These are phyloP conservation scores for Aegle marmelos DNA, from an alignment of 345 rosid species.

Conservation along the genomic window DNA sequence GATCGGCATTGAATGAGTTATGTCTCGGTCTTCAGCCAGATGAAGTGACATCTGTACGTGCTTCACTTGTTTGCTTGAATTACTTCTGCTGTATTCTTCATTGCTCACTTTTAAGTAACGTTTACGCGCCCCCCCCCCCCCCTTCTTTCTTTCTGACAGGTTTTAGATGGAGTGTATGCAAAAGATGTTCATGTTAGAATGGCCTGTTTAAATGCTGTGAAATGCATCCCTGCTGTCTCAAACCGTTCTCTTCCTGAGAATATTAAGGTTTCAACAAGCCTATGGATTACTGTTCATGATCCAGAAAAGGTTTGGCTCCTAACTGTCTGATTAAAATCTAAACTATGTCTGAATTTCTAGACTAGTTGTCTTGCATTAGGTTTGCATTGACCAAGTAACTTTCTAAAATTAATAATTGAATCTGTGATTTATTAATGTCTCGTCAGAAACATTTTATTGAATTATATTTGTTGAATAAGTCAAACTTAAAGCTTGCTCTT, in stretches of 20 bases:
- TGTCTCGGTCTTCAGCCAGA: conserved; percentile 88
- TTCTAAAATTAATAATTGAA: background rate
- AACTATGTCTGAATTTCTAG: background rate
- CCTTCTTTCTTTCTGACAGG: too few relatives aligned
- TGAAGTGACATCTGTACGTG: conserved; percentile 77
- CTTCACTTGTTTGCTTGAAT: conserved; percentile 4
- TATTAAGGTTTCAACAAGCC: conserved; percentile 75
- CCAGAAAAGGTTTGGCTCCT: conserved; percentile 72
- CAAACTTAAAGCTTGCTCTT: too few relatives aligned
- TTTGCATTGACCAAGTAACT: background rate
- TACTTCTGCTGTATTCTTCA: background rate
- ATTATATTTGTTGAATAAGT: too few relatives aligned
- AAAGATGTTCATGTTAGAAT: conserved; percentile 93
- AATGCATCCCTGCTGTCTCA: conserved; percentile 87
- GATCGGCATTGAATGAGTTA: conserved; percentile 85
- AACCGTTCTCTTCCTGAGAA: conserved; percentile 64
- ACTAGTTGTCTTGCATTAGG: background rate
- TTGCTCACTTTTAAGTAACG: conserved; percentile 6
- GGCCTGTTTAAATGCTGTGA: conserved; percentile 95
- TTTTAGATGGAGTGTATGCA: conserved; percentile 86
- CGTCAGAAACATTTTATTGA: background rate
- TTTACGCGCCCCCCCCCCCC: too few relatives aligned
- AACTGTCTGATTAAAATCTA: background rate
- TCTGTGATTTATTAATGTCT: background rate
- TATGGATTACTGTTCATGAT: conserved; percentile 97